These are phyloP conservation scores for Exophiala sp. DNA, from an alignment of 2,329 filamentous ascomycete genomes.

Conservation along the genomic window DNA sequence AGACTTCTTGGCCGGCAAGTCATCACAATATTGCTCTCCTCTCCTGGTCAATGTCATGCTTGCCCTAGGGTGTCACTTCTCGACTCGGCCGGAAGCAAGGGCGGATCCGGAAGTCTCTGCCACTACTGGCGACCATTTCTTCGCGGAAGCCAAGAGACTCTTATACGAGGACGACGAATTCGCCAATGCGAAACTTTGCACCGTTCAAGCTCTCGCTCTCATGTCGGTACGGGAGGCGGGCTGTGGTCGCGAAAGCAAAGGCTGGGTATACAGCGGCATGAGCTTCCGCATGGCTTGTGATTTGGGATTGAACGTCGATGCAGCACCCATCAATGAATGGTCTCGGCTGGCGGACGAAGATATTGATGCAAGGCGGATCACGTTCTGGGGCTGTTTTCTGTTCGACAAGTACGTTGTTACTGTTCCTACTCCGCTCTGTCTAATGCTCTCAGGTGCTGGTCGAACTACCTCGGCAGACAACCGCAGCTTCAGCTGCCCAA, in stretches of 20 bases:
- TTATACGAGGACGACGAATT: constrained; percentile 91
- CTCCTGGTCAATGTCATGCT: constrained; percentile 91
- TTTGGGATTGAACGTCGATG: constrained; percentile 82
- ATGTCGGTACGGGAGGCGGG: constrained; percentile 97
- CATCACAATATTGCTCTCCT: constrained; percentile 76
- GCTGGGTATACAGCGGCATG: constrained; percentile 98
- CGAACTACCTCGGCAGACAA: constrained; percentile 87
- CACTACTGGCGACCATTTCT: constrained; percentile 93
- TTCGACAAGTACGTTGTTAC: constrained; percentile 68
- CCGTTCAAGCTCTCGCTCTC: constrained; percentile 84
- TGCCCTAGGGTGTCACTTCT: constrained; percentile 89
- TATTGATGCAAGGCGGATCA: constrained; percentile 80
- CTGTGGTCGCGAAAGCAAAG: constrained; percentile 86
- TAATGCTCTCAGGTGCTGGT: constrained; percentile 63
- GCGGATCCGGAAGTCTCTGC: constrained; percentile 65
- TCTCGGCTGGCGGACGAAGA: constrained; percentile 69
- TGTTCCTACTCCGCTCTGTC: constrained; percentile 7
- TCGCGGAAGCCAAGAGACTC: constrained; percentile 82
- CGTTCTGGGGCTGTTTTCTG: constrained; percentile 97
- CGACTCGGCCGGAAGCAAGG: constrained; percentile 65
- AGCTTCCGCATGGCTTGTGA: constrained; percentile 97
- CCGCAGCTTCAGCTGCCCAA: constrained; percentile 76
- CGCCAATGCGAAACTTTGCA: constrained; percentile 78
- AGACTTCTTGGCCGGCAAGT: constrained; percentile 68
- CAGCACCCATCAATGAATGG: constrained; percentile 57